Conservation (phyloP, 2,329 filamentous ascomycete species). For the Gremmenia infestans region DNA sequence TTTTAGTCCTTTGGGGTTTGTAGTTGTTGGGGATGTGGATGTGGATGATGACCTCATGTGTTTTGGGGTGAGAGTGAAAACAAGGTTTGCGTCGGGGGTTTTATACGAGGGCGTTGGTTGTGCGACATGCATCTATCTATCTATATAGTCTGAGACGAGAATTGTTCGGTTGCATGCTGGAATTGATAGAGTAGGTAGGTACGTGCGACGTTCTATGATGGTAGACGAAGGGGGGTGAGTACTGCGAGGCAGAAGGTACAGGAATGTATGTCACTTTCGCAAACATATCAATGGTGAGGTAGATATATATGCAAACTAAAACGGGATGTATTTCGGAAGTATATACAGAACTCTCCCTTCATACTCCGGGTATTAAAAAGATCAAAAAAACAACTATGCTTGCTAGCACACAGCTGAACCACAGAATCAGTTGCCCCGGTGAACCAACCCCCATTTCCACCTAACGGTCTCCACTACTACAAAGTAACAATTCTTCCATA, state of each 20-base stretch:
- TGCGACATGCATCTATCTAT: neutral
- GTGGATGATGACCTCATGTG: neutral
- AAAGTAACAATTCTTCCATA: neutral
- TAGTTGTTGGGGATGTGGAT: neutral
- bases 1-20: neutral
- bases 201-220: too few relatives aligned
- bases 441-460: neutral
- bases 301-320: neutral
- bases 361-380: conserved; percentile 6
- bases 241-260: neutral
- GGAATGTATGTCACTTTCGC: neutral
- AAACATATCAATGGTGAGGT: neutral
- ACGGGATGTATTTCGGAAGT: conserved; percentile 1
- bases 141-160: neutral
- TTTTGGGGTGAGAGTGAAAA: neutral
- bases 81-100: neutral
- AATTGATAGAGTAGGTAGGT: neutral
- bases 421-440: neutral
- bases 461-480: neutral
- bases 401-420: neutral
- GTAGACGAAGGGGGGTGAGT: too few relatives aligned
- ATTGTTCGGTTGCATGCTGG: neutral
- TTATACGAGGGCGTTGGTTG: neutral
- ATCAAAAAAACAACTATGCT: neutral
- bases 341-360: neutral